These are phyloP conservation scores for Crithidia mellificae DNA, from an alignment of 208 protist species.

Conservation along the genomic window DNA sequence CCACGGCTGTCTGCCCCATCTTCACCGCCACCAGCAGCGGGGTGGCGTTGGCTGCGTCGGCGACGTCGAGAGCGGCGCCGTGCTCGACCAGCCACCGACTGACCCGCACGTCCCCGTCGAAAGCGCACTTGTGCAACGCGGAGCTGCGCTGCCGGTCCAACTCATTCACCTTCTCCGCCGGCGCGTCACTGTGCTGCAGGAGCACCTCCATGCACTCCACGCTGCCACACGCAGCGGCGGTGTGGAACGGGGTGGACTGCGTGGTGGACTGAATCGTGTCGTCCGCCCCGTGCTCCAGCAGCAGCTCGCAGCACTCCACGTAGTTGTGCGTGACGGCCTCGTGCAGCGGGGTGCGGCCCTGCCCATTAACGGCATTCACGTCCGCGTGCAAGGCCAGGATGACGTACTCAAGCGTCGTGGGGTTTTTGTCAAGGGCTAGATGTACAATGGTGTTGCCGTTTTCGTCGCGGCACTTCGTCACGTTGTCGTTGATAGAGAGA, in stretches of 20 bases:
- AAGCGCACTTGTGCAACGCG: slow-evolving; percentile 90
- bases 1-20: slow-evolving; percentile 82
- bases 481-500: slow-evolving; percentile 75
- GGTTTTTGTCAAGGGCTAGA: slow-evolving; percentile 72
- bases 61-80: slow-evolving; percentile 77
- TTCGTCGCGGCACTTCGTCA: slow-evolving; percentile 84
- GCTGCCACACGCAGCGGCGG: slow-evolving; percentile 85
- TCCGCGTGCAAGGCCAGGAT: slow-evolving; percentile 66
- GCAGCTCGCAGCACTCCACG: slow-evolving; percentile 76
- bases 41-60: slow-evolving; percentile 69
- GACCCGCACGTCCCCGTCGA: slow-evolving; percentile 88
- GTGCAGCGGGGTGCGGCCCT: slow-evolving; percentile 87
- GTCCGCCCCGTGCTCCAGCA: slow-evolving; percentile 83
- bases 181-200: slow-evolving; percentile 65
- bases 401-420: slow-evolving; percentile 65
- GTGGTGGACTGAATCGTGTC: slow-evolving; percentile 81
- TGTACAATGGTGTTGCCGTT: slow-evolving; percentile 87
- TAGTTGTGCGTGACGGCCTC: slow-evolving; percentile 86
- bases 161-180: slow-evolving; percentile 78
- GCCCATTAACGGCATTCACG: slow-evolving; percentile 79
- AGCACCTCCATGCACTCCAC: slow-evolving; percentile 90
- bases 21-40: slow-evolving; percentile 90
- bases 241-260: slow-evolving; percentile 90
- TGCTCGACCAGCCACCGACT: slow-evolving; percentile 88
- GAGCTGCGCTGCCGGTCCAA: slow-evolving; percentile 81